phyloP scores from a whole-genome alignment of 345 rosid genomes.

The Erysimum cheiranthoides region DNA sequence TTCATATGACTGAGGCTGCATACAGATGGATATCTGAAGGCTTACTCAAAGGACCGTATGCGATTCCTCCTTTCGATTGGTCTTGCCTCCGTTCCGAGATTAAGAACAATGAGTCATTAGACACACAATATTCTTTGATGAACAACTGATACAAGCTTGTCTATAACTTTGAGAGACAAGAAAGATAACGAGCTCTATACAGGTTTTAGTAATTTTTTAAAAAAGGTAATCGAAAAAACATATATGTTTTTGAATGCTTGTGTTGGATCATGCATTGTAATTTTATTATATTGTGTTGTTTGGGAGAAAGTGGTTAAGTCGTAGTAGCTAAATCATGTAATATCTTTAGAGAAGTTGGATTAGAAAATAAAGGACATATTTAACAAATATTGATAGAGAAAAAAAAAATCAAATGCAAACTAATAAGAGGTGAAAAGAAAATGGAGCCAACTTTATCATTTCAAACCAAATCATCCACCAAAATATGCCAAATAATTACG shows the following conservation, averaged over 20 bases:
- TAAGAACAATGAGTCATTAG: not conserved
- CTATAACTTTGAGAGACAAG: not conserved
- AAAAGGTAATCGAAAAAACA: not conserved
- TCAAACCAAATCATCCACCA: not conserved
- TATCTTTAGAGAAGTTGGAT: not conserved
- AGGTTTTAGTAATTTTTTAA: not conserved
- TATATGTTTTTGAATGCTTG: not conserved
- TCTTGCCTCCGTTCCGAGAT: not conserved
- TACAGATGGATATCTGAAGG: conserved; percentile 49
- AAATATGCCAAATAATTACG: not conserved
- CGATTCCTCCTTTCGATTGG: conserved; percentile 2
- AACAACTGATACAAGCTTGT: not conserved
- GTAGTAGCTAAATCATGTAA: not conserved
- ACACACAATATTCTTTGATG: not conserved
- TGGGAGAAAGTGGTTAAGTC: not conserved
- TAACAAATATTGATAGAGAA: not conserved
- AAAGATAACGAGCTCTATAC: not conserved
- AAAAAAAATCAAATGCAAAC: not conserved
- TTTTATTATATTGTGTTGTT: not conserved
- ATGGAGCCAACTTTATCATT: not conserved
- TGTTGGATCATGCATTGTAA: not conserved
- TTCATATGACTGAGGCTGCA: conserved; percentile 75
- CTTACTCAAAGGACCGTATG: not conserved
- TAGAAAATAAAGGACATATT: not conserved
- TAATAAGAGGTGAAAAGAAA: not conserved